Base-by-base conservation (phyloP, 208 protist species). In the Acanthamoeba healyi region DNA sequence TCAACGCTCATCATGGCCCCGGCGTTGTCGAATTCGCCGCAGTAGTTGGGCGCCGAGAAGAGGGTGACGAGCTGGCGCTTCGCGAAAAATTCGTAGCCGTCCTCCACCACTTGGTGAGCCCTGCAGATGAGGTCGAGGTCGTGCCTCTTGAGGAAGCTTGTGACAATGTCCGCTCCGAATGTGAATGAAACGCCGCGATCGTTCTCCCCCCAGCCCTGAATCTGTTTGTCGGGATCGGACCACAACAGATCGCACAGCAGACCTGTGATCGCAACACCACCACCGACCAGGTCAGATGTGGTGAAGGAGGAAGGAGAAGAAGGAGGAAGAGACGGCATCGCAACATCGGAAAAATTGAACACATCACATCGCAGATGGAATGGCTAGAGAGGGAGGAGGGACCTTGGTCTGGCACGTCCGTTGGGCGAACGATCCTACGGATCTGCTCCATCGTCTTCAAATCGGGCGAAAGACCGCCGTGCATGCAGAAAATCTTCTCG, bases 1-100 rank as follows among this genome's bases (percentile, higher is more conserved):
- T 99, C 98, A 0, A 99, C 98, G 77, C 97, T 98, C 97, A 99
- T 98, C 96, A 99, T 98, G 9, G 99, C 99, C 26, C 99, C 99
- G n/a, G 98, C 97, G 94, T 99, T 99, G 90, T 99, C 99, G 96
- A 99, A 99, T 95, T 99, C 99, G 89, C 99, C 99, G 91, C 97
- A 97, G 95, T 99, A 99, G 97, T 99, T 99, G 40, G 99, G 99
- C 1, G 99, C 99, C 2, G 98, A 99, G 96, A 99, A 99, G 14
- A 99, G 95, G 0, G 99, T 99, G 29, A 99, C 98, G 74, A 99
- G 97, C 93, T 99, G 98, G 32, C 99, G 96, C 88, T 99, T 98
- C 6, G 99, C 99, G 94, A 99, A 99, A 96, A 99, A 99, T 91
- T 99, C 98, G 95, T 99, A 99, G 5, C 99, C 99, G 87, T 99